Evolutionary conservation across 2,329 filamentous ascomycete species (phyloP), one percentile per base, ranked within the genome.

Genomic region (Sclerotinia nivalis): DNA sequence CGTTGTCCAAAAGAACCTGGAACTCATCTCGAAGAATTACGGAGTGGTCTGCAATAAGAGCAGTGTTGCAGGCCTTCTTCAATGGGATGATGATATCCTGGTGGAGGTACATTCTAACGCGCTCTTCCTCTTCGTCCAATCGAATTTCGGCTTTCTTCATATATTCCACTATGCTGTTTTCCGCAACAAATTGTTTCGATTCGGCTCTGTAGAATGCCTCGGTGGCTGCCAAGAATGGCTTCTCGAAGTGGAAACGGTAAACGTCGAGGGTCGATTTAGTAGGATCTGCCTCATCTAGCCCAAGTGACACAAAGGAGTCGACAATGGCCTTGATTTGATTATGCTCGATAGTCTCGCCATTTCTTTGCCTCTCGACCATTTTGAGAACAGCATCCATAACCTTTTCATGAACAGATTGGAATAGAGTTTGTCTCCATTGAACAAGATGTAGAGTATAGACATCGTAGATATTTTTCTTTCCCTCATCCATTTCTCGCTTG

Each of bases 81-180:
- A 99, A 84, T 22, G 89, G 90, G 10, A 89, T 83, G 75, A 92
- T 91, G 70, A 98, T 97, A 80, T 99, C 96, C 49, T 89, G 88
- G 77, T 98, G 93, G 59, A 99, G 85, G 78, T 97, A 99, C 78
- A 98, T 88, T 74, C 89, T 89, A 13, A 99, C 96, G 37, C 96
- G 92, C 78, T 95, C 93, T 82, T 97, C 96, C 81, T 99, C 96
- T 81, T 99, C 96, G 10, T 93, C 88, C 71, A 99, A 82, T 45
- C 96, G 90, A 55, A 88, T 82, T 82, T 98, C 95, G 0, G 96
- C 96, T 86, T 99, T 99, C 85, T 98, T 98, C 96, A 99, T 98
- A 82, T 98, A 99, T 79, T 99, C 96, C 47, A 99, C 94, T 5
- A 99, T 93, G 73, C 92, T 97, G 80, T 99, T 99, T 80, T 98